These are phyloP conservation scores for Aspergillus bombycis DNA, from an alignment of 2,329 filamentous ascomycete species.

Conservation along the genomic window DNA sequence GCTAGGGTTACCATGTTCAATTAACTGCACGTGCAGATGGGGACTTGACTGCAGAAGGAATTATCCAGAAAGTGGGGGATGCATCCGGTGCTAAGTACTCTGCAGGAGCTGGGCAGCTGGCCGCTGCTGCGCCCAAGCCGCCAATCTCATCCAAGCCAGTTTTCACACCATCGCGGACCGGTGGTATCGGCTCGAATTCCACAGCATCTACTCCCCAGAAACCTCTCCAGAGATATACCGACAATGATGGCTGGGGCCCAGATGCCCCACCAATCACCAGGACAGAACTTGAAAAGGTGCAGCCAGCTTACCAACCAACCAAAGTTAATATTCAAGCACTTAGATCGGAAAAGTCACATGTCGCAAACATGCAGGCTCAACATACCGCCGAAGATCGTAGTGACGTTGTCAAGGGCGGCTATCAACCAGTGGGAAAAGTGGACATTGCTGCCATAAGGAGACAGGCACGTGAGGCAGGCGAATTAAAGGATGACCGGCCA, in stretches of 20 bases:
- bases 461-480: conserved; percentile 66
- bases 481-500: conserved; percentile 72
- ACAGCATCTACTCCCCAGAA: conserved; percentile 57
- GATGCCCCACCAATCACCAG: conserved; percentile 92
- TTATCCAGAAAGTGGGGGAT: conserved; percentile 92
- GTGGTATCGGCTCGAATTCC: conserved; percentile 66
- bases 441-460: conserved; percentile 88
- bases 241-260: conserved; percentile 89
- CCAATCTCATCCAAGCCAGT: conserved; percentile 85
- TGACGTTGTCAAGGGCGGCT: conserved; percentile 80
- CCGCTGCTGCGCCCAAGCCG: conserved; percentile 61
- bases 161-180: conserved; percentile 75
- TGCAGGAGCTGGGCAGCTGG: conserved; percentile 61
- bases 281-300: conserved; percentile 86
- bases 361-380: conserved; percentile 58
- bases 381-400: conserved; percentile 49
- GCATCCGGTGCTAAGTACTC: conserved; percentile 95
- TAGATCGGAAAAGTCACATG: conserved; percentile 66
- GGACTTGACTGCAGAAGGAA: conserved; percentile 83
- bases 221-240: conserved; percentile 59
- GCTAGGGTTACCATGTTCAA: conserved; percentile 89
- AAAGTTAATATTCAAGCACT: conserved; percentile 92
- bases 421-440: conserved; percentile 96
- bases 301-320: conserved; percentile 89
- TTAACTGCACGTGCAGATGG: conserved; percentile 90